These are phyloP conservation scores for Dactylorhiza incarnata DNA, from an alignment of 106 monocot genomes.

Conservation along the genomic window DNA sequence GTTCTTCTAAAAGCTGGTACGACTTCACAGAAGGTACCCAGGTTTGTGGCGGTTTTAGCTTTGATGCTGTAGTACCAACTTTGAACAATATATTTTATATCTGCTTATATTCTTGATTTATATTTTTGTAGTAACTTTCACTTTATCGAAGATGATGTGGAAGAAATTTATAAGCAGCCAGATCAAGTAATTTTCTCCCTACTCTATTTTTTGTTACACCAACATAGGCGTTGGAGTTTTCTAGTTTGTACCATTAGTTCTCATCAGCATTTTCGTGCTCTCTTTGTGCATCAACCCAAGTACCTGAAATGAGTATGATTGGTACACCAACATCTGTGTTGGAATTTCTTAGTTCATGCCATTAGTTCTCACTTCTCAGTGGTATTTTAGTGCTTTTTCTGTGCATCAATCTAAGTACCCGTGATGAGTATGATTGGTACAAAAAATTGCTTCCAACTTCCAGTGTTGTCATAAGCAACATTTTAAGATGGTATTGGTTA, in stretches of 20 bases:
- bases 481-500: background rate
- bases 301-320: too few relatives aligned
- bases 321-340: too few relatives aligned
- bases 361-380: background rate
- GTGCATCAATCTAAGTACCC: background rate
- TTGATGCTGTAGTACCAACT: slow-evolving; percentile 1
- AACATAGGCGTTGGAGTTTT: too few relatives aligned
- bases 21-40: slow-evolving; percentile 60
- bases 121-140: slow-evolving; percentile 17
- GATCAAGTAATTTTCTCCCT: slow-evolving; percentile 33
- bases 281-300: too few relatives aligned
- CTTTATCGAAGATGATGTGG: slow-evolving; percentile 15
- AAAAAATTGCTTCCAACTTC: background rate
- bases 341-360: background rate
- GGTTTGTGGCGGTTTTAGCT: slow-evolving; percentile 67
- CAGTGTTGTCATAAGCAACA: background rate
- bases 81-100: background rate
- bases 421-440: background rate
- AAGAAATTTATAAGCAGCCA: slow-evolving; percentile 17
- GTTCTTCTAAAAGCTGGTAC: slow-evolving; percentile 66
- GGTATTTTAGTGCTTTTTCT: background rate
- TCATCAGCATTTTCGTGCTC: too few relatives aligned
- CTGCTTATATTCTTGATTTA: slow-evolving; percentile 1
- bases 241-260: too few relatives aligned
- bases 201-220: background rate